Conservation (phyloP, 2,329 filamentous ascomycete species). For the Penicillium sp. region DNA sequence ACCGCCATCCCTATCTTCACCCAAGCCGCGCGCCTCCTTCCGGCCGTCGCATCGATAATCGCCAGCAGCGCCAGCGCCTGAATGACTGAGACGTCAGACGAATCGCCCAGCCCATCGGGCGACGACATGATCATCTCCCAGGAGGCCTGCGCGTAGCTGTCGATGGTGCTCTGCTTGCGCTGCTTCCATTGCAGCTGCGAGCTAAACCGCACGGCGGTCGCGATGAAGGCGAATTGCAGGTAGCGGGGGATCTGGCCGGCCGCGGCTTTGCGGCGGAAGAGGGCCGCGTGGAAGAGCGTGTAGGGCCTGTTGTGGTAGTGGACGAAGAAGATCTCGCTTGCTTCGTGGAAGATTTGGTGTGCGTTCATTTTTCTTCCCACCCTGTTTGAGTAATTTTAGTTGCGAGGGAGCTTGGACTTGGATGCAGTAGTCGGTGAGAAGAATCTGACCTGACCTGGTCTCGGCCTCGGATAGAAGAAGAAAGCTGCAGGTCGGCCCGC, state of each 20-base stretch:
- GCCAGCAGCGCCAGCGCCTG: slow-evolving; percentile 37
- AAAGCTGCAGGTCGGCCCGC: no score
- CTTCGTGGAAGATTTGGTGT: slow-evolving; percentile 20
- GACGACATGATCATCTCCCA: slow-evolving; percentile 29
- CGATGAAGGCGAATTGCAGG: slow-evolving; percentile 37
- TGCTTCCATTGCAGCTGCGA: slow-evolving; percentile 31
- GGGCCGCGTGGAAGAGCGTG: slow-evolving; percentile 24
- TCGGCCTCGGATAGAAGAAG: no score
- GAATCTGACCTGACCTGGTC: no score
- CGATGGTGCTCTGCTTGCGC: slow-evolving; percentile 31
- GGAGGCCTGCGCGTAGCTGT: slow-evolving; percentile 27
- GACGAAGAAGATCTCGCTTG: slow-evolving; percentile 28
- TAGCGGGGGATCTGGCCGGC: slow-evolving; percentile 21
- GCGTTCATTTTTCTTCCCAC: background rate
- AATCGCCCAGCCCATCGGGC: slow-evolving; percentile 19
- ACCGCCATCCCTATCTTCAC: slow-evolving; percentile 38
- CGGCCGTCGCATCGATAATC: slow-evolving; percentile 41
- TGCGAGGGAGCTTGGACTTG: no score
- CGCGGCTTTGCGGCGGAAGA: slow-evolving; percentile 23
- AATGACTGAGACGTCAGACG: slow-evolving; percentile 25
- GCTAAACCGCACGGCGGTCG: slow-evolving; percentile 39
- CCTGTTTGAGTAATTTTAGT: background rate
- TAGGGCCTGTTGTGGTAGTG: slow-evolving; percentile 31
- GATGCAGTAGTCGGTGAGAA: no score
- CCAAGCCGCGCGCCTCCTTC: slow-evolving; percentile 40